phyloP scores from a whole-genome alignment of 345 rosid species.

The Heritiera fomes region DNA sequence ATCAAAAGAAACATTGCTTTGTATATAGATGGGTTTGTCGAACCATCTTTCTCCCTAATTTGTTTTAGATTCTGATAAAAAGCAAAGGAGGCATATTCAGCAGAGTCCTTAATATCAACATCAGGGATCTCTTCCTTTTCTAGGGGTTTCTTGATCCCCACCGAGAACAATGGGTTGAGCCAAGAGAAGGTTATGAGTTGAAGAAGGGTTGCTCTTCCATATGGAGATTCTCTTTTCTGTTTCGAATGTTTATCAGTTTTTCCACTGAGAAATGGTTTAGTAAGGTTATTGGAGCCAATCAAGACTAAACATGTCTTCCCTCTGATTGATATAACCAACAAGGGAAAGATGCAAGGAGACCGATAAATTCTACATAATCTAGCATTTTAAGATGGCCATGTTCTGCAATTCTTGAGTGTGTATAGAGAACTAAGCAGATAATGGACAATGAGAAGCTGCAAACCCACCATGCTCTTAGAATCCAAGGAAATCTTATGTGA shows the following conservation, averaged over 20 bases:
- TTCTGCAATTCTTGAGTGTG: constrained; percentile 29
- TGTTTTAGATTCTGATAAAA: constrained; percentile 51
- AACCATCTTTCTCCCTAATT: constrained; percentile 50
- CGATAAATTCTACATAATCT: constrained; percentile 50
- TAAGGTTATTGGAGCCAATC: constrained; percentile 28
- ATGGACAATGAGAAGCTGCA: constrained; percentile 59
- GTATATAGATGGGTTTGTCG: constrained; percentile 61
- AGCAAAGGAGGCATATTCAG: constrained; percentile 52
- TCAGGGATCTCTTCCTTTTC: constrained; percentile 72
- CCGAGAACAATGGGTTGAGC: constrained; percentile 76
- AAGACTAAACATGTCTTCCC: constrained; percentile 64
- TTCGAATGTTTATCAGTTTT: constrained; percentile 33
- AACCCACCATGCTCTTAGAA: constrained; percentile 80
- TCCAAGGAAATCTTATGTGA: constrained; percentile 57
- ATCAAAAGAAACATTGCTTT: constrained; percentile 57
- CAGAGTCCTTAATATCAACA: constrained; percentile 66
- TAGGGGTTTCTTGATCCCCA: constrained; percentile 73
- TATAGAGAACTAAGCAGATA: constrained; percentile 35
- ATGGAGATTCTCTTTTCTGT: constrained; percentile 44
- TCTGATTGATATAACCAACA: constrained; percentile 54
- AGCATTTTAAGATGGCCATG: constrained; percentile 32
- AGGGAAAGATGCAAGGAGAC: constrained; percentile 49
- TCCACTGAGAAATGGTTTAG: constrained; percentile 57
- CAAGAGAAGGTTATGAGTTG: constrained; percentile 86
- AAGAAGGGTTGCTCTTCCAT: constrained; percentile 67